phyloP scores from a whole-genome alignment of 129 eudicot species.

The Saposhnikovia divaricata region DNA sequence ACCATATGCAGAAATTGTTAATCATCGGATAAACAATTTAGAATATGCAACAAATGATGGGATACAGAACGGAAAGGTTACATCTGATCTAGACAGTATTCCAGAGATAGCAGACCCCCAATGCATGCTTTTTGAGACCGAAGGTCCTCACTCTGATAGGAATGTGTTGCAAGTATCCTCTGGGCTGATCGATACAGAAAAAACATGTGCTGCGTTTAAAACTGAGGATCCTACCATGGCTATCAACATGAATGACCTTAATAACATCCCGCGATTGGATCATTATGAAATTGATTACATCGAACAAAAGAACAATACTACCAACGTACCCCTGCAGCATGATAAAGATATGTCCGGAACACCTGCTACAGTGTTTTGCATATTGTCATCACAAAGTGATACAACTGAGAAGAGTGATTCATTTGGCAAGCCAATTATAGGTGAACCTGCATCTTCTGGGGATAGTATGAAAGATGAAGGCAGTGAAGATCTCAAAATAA shows the following conservation, averaged over 20 bases:
- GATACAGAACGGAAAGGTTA: constrained; percentile 6
- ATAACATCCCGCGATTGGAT: background rate
- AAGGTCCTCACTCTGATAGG: background rate
- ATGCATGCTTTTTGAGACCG: background rate
- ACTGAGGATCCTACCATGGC: background rate
- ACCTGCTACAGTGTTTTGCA: background rate
- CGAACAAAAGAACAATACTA: background rate
- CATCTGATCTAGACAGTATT: background rate
- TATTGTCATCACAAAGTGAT: background rate
- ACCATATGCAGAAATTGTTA: constrained; percentile 23
- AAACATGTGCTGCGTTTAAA: background rate
- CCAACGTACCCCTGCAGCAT: background rate
- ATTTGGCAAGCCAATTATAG: background rate
- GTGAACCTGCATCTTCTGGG: background rate
- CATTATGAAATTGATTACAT: no score
- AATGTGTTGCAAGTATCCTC: constrained; percentile 8
- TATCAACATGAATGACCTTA: background rate
- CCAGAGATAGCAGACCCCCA: background rate
- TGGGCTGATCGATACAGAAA: constrained; percentile 6
- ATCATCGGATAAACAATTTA: constrained; percentile 9
- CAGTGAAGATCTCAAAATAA: background rate
- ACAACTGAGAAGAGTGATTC: background rate
- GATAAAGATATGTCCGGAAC: background rate
- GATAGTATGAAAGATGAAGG: background rate
- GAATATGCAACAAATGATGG: constrained; percentile 9